Evolutionary conservation across 2,329 filamentous ascomycete genomes (phyloP), one percentile per base, ranked within the genome.

Genomic region (Exophiala viscosa): DNA sequence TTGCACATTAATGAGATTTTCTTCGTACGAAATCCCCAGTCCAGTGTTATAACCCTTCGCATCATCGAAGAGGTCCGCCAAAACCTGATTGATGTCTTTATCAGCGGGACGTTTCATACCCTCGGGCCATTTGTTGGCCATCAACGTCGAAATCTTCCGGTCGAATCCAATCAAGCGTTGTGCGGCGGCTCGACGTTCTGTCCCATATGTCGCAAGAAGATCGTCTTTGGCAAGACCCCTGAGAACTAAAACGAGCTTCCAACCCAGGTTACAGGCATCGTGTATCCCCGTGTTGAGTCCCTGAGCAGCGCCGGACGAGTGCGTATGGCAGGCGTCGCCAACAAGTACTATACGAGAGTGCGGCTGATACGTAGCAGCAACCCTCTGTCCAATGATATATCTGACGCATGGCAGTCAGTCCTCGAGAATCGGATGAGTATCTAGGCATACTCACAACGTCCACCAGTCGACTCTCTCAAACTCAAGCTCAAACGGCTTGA

Each of bases 251-350:
- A 58, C 58, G 2, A 69, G 55, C 49, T 70, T 70, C 68, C 68
- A 70, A 2, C 63, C 57, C 2, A 70, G 60, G 45, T 70, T 70
- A n/a, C 66, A 58, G 1, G 60, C 64, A 45, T 70, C 68, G 48
- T 67, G 64, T 1, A 70, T 59, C 2, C 67, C 67, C 0, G 66
- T 68, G 48, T 70, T 70, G 45, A 66, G 48, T 3, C 68, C 68
- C 11, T 69, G 60, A 2, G 62, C 68, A 5, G 64, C 65, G 51
- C 61, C 65, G 0, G 67, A 66, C 7, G 67, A 65, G 20, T 66
- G 62, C 14, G 52, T 59, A 54, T 70, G 69, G 1, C 67, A 66
- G 3, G 67, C 64, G 52, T 71, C 69, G 7, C 69, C 49, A n/a
- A 33, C 38, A 15, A 45, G 31, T 13, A 51, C 15, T n/a, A 51